Conservation (phyloP, 345 rosid species). For the Hevea brasiliensis region DNA sequence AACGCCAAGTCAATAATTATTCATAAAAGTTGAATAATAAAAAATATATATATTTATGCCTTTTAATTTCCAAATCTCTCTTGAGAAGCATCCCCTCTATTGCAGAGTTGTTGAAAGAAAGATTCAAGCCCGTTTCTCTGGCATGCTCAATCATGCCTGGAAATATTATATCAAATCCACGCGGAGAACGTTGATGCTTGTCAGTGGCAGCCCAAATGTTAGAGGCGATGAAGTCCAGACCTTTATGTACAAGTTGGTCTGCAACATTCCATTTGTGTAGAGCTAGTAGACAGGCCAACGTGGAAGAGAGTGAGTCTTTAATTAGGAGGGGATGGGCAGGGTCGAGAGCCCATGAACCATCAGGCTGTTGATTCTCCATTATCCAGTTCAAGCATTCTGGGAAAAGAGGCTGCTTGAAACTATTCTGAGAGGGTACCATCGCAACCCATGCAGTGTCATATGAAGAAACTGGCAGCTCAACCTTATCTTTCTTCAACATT, state of each 20-base stretch:
- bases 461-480: neutral
- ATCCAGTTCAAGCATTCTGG: conserved; percentile 6
- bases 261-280: conserved; percentile 16
- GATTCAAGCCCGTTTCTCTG: conserved; percentile 4
- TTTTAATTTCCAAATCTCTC: neutral
- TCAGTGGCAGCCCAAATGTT: conserved; percentile 14
- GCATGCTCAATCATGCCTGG: conserved; percentile 12
- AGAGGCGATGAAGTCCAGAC: conserved; percentile 7
- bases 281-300: conserved; percentile 18
- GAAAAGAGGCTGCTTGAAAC: neutral
- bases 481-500: neutral
- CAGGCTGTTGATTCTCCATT: conserved; percentile 3
- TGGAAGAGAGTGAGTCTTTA: conserved; percentile 20
- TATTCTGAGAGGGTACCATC: neutral
- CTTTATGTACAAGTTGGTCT: conserved; percentile 4
- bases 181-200: neutral
- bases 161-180: conserved; percentile 21
- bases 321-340: conserved; percentile 5
- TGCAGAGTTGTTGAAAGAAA: neutral
- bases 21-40: too few species aligned
- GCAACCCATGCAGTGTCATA: conserved; percentile 13
- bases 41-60: neutral
- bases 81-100: neutral
- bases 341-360: conserved; percentile 22
- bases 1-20: too few species aligned